phyloP scores from a whole-genome alignment of 768 basidiomycete genomes.

The Amanita phalloides region DNA sequence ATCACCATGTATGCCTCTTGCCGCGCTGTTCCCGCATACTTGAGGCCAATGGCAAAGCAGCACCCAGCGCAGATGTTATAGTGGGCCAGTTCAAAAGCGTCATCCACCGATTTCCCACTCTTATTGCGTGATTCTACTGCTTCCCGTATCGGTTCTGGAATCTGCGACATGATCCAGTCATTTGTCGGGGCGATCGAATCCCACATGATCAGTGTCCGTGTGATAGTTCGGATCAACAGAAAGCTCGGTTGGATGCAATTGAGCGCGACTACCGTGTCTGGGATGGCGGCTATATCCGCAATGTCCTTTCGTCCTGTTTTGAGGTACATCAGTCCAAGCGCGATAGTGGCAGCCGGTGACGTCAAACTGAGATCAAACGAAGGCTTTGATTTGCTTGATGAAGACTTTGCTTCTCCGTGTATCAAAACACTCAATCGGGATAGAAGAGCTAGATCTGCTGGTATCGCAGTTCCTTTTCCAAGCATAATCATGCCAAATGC shows the following conservation, averaged over 20 bases:
- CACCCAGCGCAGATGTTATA: slow-evolving; percentile 86
- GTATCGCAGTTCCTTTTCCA: slow-evolving; percentile 69
- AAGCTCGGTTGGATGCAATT: slow-evolving; percentile 86
- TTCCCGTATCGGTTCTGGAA: slow-evolving; percentile 56
- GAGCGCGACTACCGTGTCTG: slow-evolving; percentile 67
- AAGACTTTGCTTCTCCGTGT: slow-evolving; percentile 52
- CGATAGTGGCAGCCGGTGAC: slow-evolving; percentile 84
- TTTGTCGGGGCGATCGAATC: slow-evolving; percentile 56
- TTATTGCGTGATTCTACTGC: slow-evolving; percentile 45
- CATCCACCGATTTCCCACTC: slow-evolving; percentile 41
- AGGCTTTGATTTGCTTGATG: slow-evolving; percentile 23
- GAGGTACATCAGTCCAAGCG: slow-evolving; percentile 88
- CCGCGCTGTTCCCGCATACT: slow-evolving; percentile 89
- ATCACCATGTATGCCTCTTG: slow-evolving; percentile 82
- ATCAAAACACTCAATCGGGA: slow-evolving; percentile 64
- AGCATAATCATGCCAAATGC: slow-evolving; percentile 97
- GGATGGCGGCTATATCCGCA: slow-evolving; percentile 76
- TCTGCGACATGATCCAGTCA: slow-evolving; percentile 62
- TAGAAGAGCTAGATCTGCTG: slow-evolving; percentile 65
- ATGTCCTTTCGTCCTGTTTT: slow-evolving; percentile 77
- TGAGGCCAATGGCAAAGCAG: slow-evolving; percentile 86
- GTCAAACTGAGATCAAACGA: slow-evolving; percentile 84
- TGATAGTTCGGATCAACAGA: slow-evolving; percentile 70
- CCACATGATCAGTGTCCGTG: slow-evolving; percentile 82
- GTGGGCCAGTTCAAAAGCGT: slow-evolving; percentile 79